A percentile compares a stretch with the other conserved stretches of the same genome.
phyloP scores from a whole-genome alignment of 148 eudicot species.

The Camellia japonica region DNA sequence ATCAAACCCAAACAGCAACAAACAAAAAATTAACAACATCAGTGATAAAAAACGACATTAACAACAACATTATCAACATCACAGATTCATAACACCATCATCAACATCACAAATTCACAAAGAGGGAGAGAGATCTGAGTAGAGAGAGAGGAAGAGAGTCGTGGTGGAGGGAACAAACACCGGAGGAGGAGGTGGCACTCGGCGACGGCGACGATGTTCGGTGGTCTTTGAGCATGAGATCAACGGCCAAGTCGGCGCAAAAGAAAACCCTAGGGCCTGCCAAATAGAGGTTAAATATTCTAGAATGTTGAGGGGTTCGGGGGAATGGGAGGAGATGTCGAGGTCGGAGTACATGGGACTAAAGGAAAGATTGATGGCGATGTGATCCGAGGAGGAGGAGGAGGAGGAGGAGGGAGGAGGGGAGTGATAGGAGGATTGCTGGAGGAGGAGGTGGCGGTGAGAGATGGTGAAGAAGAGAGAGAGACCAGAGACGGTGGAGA shows the following conservation, averaged over 20 bases:
- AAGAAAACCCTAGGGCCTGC: slow-evolving; percentile 79
- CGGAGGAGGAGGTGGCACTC: too few species aligned
- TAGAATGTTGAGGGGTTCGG: slow-evolving; percentile 17
- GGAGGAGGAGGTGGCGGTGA: slow-evolving; percentile 42
- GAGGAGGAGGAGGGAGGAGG: slow-evolving; percentile 3
- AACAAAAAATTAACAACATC: too few species aligned
- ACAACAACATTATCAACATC: too few species aligned
- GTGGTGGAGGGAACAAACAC: too few species aligned
- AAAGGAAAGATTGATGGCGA: slow-evolving; percentile 29
- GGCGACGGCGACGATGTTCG: too few species aligned
- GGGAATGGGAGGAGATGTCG: slow-evolving; percentile 30
- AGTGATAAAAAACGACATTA: too few species aligned
- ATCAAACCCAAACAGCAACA: too few species aligned
- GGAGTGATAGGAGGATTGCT: slow-evolving; percentile 22
- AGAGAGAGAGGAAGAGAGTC: too few species aligned
- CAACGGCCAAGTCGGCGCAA: slow-evolving; percentile 57
- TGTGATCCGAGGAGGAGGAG: too few species aligned
- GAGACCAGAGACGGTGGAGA: not conserved
- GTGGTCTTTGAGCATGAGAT: slow-evolving; percentile 41
- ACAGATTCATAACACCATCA: too few species aligned
- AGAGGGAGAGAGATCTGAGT: too few species aligned
- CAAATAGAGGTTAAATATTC: slow-evolving; percentile 50
- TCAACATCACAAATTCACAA: too few species aligned
- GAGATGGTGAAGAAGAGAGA: slow-evolving; percentile 61
- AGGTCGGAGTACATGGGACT: slow-evolving; percentile 40